phyloP scores from a whole-genome alignment of 2,329 filamentous ascomycete genomes.

The Colletotrichum incanum region DNA sequence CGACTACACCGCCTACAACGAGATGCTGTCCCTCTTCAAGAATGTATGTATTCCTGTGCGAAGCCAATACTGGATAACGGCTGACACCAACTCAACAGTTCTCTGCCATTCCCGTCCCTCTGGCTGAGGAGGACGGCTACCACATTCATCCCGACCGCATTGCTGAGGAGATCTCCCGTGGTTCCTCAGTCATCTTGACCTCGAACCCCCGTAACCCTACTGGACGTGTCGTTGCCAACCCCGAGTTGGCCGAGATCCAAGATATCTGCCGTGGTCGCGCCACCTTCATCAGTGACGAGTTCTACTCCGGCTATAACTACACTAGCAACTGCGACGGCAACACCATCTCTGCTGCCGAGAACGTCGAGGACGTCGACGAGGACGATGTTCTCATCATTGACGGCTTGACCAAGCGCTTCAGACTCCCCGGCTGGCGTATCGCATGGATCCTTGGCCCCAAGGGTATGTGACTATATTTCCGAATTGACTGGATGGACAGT shows the following conservation, averaged over 20 bases:
- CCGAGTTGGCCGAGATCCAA: conserved; percentile 90
- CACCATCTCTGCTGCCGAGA: conserved; percentile 90
- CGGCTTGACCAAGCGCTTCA: conserved; percentile 96
- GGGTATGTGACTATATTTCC: conserved; percentile 52
- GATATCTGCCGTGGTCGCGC: conserved; percentile 92
- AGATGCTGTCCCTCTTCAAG: conserved; percentile 96
- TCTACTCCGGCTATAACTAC: conserved; percentile 98
- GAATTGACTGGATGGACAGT: too few relatives aligned
- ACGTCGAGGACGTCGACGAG: conserved; percentile 90
- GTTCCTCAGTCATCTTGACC: conserved; percentile 90
- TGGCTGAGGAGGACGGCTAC: conserved; percentile 89
- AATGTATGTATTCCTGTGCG: conserved; percentile 69
- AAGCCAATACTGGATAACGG: background rate
- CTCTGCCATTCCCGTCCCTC: conserved; percentile 87
- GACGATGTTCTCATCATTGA: conserved; percentile 96
- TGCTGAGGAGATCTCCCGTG: conserved; percentile 89
- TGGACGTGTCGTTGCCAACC: conserved; percentile 87
- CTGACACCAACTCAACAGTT: conserved; percentile 68
- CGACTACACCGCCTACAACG: conserved; percentile 97
- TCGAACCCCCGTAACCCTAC: conserved; percentile 97
- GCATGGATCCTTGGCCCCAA: conserved; percentile 97
- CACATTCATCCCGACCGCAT: conserved; percentile 96
- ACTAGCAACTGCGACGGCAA: conserved; percentile 91
- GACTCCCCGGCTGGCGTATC: conserved; percentile 95
- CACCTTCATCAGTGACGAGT: conserved; percentile 95